phyloP scores from a whole-genome alignment of 2,329 filamentous ascomycete genomes.

The Colletotrichum sojae region DNA sequence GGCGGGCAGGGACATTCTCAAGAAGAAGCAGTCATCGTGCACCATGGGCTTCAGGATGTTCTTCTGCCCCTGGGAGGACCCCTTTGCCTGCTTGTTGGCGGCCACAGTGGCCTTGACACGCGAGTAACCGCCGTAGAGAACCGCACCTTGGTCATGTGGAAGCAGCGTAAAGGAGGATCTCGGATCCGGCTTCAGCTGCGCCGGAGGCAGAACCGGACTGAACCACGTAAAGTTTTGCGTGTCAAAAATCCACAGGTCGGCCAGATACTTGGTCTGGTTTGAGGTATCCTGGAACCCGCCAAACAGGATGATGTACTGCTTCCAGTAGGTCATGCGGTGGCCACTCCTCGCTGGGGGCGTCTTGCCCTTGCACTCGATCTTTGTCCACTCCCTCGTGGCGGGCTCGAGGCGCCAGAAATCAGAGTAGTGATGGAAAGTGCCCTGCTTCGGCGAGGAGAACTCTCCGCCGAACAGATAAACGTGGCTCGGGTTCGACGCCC shows the following conservation, averaged over 20 bases:
- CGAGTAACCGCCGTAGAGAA: conserved; percentile 94
- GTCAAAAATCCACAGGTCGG: conserved; percentile 96
- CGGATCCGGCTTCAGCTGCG: conserved; percentile 89
- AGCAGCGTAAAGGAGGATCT: conserved; percentile 93
- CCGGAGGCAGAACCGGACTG: conserved; percentile 79
- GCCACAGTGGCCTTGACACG: conserved; percentile 81
- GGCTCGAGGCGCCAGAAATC: conserved; percentile 97
- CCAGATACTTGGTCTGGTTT: conserved; percentile 92
- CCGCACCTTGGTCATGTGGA: conserved; percentile 90
- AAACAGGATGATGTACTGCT: conserved; percentile 96
- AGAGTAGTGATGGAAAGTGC: conserved; percentile 99
- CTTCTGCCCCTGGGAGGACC: conserved; percentile 72
- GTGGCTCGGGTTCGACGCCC: conserved; percentile 85
- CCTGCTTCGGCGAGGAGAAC: conserved; percentile 96
- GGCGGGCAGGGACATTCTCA: conserved; percentile 82
- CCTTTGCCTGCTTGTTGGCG: conserved; percentile 75
- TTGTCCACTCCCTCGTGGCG: conserved; percentile 87
- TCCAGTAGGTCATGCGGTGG: conserved; percentile 96
- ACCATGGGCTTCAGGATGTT: conserved; percentile 88
- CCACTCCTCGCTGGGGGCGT: conserved; percentile 88
- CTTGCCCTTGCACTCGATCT: conserved; percentile 85
- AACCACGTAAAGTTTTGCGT: conserved; percentile 90
- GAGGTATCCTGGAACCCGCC: conserved; percentile 98
- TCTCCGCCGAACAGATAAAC: conserved; percentile 97
- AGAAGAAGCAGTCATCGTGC: conserved; percentile 95